Base-by-base conservation (phyloP, 345 rosid species). In the Salix koriyanagi region DNA sequence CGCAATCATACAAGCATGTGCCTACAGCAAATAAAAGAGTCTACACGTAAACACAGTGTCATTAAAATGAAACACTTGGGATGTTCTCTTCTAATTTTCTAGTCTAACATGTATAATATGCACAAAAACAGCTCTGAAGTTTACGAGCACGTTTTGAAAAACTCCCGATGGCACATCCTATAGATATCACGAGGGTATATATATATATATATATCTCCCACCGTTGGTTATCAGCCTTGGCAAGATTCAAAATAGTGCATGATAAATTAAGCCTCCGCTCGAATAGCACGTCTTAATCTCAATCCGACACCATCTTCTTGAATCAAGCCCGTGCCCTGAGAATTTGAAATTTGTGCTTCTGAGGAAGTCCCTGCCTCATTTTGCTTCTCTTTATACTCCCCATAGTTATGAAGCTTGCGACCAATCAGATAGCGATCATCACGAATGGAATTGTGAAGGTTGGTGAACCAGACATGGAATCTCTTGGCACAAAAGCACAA, bases 391-490 rank as follows among this genome's bases (percentile, higher is more conserved):
- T 21, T 5, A 76, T 85, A 86, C 80, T 96, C 99, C 16, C 97
- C 89, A 7, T 14, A 96, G 89, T 96, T 89, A 52, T 96, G 98
- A n/a, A 96, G 97, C 77, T 93, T 88, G 39, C 97, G 94, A 48
- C 99, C 99, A 6, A 96, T 70, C 72, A 96, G 96, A 78, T 96
- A 96, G 36, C 97, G 92, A 77, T 96, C 99, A 76, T 96, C 98
- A 2, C 97, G 92, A 67, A 96, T 94, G 41, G 97, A 90, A 85
- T 96, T 96, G 91, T 96, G 99, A 70, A 96, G 99, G 89, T 96
- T 96, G 46, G 97, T 91, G 89, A 94, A 94, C 97, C 97, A 94
- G 76, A 90, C 91, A 67, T 90, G 98, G 80, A 91, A 92, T 80
- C 97, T 89, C 79, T 89, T 96, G 10, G 92, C 94, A 5, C 98